Evolutionary conservation across 345 rosid species (phyloP).

Genomic region (Gossypium sturtianum): DNA sequence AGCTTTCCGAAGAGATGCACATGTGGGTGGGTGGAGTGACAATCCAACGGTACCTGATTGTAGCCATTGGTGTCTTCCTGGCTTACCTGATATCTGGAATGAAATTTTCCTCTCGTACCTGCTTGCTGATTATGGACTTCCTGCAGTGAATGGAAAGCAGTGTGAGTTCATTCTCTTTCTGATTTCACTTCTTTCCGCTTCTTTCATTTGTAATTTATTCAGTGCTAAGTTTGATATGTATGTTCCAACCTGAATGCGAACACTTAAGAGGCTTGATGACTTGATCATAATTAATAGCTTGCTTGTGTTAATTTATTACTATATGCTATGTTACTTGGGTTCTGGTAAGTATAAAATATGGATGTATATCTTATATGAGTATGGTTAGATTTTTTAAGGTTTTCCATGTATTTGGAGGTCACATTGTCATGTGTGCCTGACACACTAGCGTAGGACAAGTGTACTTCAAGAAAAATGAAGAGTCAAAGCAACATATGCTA

Average conservation of each 20-base stretch:
- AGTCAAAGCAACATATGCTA: neutral
- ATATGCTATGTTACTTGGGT: neutral
- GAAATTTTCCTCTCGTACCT: constrained; percentile 57
- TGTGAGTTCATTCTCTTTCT: constrained; percentile 16
- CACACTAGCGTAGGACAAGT: neutral
- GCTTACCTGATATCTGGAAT: constrained; percentile 87
- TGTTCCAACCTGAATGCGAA: neutral
- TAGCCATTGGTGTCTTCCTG: constrained; percentile 96
- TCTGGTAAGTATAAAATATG: neutral
- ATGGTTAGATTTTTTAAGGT: neutral
- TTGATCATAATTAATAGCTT: neutral
- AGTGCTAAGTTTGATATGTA: neutral
- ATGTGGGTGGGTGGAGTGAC: constrained; percentile 77
- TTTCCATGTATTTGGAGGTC: neutral
- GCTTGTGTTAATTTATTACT: neutral
- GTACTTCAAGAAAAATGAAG: neutral
- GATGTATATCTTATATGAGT: neutral
- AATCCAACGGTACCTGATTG: constrained; percentile 66
- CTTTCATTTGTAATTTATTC: neutral
- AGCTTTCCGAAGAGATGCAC: constrained; percentile 74
- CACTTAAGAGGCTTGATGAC: neutral
- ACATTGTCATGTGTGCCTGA: neutral
- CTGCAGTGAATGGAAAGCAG: constrained; percentile 6
- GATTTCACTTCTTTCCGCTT: neutral
- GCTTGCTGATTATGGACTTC: constrained; percentile 2